These are phyloP conservation scores for Chlorella ohadii DNA, from an alignment of 139 green algal genomes.

Conservation along the genomic window DNA sequence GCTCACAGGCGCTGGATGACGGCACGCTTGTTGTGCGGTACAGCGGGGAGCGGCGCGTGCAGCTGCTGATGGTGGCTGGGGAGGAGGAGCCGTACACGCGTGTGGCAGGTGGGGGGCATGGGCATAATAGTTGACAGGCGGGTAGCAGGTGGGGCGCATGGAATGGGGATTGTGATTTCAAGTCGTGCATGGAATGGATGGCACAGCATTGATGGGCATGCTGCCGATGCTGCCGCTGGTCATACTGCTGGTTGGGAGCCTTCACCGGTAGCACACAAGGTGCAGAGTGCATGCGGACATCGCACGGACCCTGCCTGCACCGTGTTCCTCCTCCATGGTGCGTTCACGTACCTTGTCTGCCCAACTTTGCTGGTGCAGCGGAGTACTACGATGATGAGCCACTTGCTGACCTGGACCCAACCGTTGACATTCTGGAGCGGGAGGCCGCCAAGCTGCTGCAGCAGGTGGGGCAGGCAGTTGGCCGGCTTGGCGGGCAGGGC, in stretches of 20 bases:
- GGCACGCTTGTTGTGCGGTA: constrained; percentile 27
- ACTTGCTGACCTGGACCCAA: neutral
- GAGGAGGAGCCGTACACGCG: neutral
- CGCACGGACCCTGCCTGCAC: neutral
- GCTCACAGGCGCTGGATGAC: neutral
- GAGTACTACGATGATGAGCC: neutral
- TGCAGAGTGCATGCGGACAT: no score
- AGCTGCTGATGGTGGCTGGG: constrained; percentile 8
- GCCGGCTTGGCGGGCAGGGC: no score
- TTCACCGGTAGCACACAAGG: no score
- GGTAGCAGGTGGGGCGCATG: no score
- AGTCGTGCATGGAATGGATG: no score
- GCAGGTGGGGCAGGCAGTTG: no score
- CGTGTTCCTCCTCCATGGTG: neutral
- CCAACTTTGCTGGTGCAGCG: no score
- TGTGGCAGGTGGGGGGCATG: neutral
- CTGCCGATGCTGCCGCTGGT: neutral
- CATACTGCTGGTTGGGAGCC: neutral
- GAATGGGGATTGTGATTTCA: no score
- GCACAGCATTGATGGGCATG: no score
- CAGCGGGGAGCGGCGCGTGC: constrained; percentile 7
- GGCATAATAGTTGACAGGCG: no score
- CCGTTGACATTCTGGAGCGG: neutral
- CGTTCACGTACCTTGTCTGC: no score
- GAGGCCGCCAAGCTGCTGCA: constrained; percentile 18